phyloP scores from a whole-genome alignment of 768 basidiomycete genomes.

The Mycena alexandri region DNA sequence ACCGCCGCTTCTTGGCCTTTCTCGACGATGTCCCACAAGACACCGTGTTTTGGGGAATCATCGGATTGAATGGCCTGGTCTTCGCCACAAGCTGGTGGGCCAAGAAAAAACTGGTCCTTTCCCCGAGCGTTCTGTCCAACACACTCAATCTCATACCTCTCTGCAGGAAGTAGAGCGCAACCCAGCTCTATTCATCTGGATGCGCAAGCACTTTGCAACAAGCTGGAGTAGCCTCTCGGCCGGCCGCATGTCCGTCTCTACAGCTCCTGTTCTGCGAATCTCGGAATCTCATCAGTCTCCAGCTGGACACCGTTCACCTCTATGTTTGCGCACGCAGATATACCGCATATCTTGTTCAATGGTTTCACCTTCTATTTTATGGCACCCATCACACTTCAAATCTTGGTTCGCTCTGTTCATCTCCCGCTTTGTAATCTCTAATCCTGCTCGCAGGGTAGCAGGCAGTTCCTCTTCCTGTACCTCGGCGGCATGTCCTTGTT shows the following conservation, averaged over 20 bases:
- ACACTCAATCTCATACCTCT: too few species aligned
- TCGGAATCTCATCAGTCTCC: conserved; percentile 23
- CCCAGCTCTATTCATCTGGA: conserved; percentile 55
- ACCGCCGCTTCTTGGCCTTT: conserved; percentile 41
- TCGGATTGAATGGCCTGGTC: conserved; percentile 72
- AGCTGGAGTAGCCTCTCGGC: conserved; percentile 69
- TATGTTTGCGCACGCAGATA: conserved; percentile 74
- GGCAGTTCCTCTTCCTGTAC: conserved; percentile 79
- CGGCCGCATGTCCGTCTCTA: conserved; percentile 72
- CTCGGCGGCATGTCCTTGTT: conserved; percentile 65
- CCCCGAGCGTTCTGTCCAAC: too few species aligned
- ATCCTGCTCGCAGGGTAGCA: conserved; percentile 57
- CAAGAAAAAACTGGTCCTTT: conserved; percentile 45
- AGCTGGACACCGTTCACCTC: conserved; percentile 85
- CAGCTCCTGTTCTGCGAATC: conserved; percentile 7
- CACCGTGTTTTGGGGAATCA: conserved; percentile 71
- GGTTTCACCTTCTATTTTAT: conserved; percentile 85
- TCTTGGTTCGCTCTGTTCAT: conserved; percentile 52
- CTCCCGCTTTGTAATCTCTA: not conserved
- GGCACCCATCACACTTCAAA: conserved; percentile 70
- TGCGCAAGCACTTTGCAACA: conserved; percentile 74
- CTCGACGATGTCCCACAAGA: conserved; percentile 68
- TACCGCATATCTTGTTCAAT: conserved; percentile 79
- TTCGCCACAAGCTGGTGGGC: conserved; percentile 71
- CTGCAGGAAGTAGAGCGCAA: conserved; percentile 52